Evolutionary conservation across 805 yeast genomes (phyloP).

Genomic region (Saccharomycopsis schoenii): DNA sequence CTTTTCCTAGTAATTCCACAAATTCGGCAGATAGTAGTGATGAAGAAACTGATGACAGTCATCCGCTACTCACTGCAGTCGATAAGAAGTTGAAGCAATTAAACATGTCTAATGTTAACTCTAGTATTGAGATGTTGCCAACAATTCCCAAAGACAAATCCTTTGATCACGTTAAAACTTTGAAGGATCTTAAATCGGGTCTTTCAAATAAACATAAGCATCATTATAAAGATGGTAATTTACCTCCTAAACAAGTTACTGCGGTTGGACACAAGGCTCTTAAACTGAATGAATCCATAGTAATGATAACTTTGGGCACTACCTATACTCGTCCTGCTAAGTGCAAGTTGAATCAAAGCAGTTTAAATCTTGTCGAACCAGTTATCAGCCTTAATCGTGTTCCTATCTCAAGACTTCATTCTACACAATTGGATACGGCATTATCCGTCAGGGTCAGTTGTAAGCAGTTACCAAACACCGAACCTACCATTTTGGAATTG

Average conservation of each 20-base stretch:
- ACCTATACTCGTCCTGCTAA: constrained; percentile 27
- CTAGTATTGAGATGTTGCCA: constrained; percentile 21
- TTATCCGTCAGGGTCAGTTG: constrained; percentile 54
- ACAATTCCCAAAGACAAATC: not conserved
- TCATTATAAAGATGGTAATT: constrained; percentile 8
- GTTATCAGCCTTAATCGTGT: constrained; percentile 65
- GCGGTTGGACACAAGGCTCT: constrained; percentile 80
- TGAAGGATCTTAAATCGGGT: not conserved
- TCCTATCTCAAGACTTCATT: constrained; percentile 64
- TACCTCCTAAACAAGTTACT: constrained; percentile 42
- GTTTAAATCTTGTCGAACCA: constrained; percentile 45
- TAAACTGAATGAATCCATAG: constrained; percentile 50
- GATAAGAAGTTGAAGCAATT: not conserved
- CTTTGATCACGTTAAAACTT: not conserved
- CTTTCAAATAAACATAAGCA: not conserved
- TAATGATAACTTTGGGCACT: constrained; percentile 80
- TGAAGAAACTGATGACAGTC: not conserved
- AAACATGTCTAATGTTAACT: constrained; percentile 8
- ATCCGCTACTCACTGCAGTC: not conserved
- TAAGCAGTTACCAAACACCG: constrained; percentile 32
- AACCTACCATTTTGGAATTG: constrained; percentile 60
- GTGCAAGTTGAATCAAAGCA: constrained; percentile 24
- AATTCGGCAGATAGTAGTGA: not conserved
- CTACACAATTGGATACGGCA: constrained; percentile 85
- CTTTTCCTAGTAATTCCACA: not conserved